Evolutionary conservation across 2,329 filamentous ascomycete genomes (phyloP), one percentile per base, ranked within the genome.

Genomic region (Penicillium concentricum): DNA sequence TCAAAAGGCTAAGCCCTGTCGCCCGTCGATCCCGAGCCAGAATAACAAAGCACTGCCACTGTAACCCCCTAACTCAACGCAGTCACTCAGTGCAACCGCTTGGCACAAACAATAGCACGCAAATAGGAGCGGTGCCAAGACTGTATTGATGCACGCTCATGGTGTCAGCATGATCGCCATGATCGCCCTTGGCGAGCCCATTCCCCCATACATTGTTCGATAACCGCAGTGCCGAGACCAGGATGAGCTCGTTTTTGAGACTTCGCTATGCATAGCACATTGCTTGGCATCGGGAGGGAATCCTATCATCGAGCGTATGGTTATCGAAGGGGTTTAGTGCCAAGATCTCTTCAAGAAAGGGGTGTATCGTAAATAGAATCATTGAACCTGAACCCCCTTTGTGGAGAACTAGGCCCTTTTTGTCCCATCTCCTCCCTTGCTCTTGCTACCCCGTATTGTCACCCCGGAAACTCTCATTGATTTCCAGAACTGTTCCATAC

Each of bases 151-250:
- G 53, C 34, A 44, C 12, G 13, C 38, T 43, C 15, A 9, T 48
- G 1, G 30, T 28, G 35, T 43, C 12, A 46, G 44, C 26, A 54
- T 58, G 56, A 50, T 54, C 56, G 46, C 44, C 45, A 49, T 54
- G 56, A 58, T 58, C 56, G 56, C 51, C 56, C 56, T 58, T 58
- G 56, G 56, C 56, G 38, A 38, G 16, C 5, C 44, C 39, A 45
- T 51, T 34, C 32, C 44, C 41, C 38, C 30, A 48, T 49, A 35
- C 46, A 30, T 28, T 39, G 47, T 9, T 57, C 43, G 37, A 44
- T 53, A 41, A 46, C 20, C 49, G 32, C 39, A 49, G 30, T 5
- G 13, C 32, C 13, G 20, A 34, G 22, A 44, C 28, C n/a, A n/a
- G 38, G 16, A 18, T 18, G 35, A 32, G 9, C 32, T 43, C 41